Evolutionary conservation across 78 protist genomes (phyloP).

Genomic region (Monosiga brevicollis): DNA sequence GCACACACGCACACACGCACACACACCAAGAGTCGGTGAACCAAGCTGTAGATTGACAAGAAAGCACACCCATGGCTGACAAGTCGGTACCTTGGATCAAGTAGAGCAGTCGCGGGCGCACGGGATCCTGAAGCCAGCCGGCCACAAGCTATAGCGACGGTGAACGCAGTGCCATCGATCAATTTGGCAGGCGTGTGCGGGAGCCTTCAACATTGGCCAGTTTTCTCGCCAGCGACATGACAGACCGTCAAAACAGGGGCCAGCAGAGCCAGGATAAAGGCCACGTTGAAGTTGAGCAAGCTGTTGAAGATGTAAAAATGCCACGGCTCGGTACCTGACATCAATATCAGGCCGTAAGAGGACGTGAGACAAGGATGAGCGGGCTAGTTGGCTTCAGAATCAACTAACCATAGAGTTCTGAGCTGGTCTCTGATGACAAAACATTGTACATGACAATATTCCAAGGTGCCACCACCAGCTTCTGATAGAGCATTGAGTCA

Average conservation of each 20-base stretch:
- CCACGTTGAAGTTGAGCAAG: constrained; percentile 52
- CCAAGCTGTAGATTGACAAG: too few species aligned
- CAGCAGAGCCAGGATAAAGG: constrained; percentile 30
- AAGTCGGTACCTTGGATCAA: too few species aligned
- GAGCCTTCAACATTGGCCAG: too few species aligned
- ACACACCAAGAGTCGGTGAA: too few species aligned
- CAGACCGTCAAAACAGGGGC: not conserved
- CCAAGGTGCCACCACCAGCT: constrained; percentile 33
- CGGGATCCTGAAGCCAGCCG: too few species aligned
- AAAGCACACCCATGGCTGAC: too few species aligned
- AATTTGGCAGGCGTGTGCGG: too few species aligned
- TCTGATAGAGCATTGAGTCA: constrained; percentile 48
- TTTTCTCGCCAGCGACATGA: too few species aligned
- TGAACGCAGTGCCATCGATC: too few species aligned
- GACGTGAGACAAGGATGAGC: not conserved
- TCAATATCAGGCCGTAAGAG: constrained; percentile 32
- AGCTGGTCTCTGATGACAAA: constrained; percentile 2
- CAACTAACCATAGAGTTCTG: constrained; percentile 2
- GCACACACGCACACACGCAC: not conserved
- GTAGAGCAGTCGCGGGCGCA: too few species aligned
- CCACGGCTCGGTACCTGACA: constrained; percentile 58
- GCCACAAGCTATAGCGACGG: too few species aligned
- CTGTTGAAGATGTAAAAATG: constrained; percentile 45
- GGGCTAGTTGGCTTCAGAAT: not conserved
- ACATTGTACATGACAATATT: constrained; percentile 57